Evolutionary conservation across 2,329 filamentous ascomycete genomes (phyloP).

Genomic region (Aureobasidium pullulans): DNA sequence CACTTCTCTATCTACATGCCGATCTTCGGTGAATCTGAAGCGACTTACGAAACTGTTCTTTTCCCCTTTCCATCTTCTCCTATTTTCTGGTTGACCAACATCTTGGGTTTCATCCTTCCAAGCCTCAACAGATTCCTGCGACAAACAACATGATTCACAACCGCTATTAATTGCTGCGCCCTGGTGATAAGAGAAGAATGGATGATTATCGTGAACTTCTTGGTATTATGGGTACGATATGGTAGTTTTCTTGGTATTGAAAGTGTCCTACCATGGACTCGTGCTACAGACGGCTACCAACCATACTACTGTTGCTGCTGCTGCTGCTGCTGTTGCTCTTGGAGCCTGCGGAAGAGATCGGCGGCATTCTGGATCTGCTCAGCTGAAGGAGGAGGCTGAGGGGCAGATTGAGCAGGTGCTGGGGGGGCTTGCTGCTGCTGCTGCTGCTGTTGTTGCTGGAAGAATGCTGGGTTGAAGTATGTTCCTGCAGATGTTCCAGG

Average conservation of each 20-base stretch:
- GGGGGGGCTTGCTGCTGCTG: constrained; percentile 21
- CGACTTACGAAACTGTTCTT: background rate
- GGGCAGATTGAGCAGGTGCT: background rate
- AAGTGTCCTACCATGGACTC: background rate
- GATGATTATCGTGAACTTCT: background rate
- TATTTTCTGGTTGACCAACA: background rate
- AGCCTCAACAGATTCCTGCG: background rate
- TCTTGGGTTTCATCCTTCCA: background rate
- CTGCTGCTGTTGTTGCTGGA: constrained; percentile 19
- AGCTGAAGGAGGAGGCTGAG: background rate
- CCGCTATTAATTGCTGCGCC: background rate
- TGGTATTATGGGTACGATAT: background rate
- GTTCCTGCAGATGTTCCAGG: constrained; percentile 17
- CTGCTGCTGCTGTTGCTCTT: background rate
- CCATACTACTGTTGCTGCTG: constrained; percentile 3
- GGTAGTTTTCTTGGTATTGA: background rate
- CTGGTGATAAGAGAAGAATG: background rate
- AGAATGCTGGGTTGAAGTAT: constrained; percentile 29
- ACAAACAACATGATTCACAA: background rate
- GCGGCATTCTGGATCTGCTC: constrained; percentile 7
- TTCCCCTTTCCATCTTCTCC: background rate
- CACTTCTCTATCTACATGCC: background rate
- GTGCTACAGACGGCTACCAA: background rate
- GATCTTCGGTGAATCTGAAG: background rate
- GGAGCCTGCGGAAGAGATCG: constrained; percentile 11